phyloP scores from a whole-genome alignment of 2,329 filamentous ascomycete species.

The Reticulascus tulasneorum region DNA sequence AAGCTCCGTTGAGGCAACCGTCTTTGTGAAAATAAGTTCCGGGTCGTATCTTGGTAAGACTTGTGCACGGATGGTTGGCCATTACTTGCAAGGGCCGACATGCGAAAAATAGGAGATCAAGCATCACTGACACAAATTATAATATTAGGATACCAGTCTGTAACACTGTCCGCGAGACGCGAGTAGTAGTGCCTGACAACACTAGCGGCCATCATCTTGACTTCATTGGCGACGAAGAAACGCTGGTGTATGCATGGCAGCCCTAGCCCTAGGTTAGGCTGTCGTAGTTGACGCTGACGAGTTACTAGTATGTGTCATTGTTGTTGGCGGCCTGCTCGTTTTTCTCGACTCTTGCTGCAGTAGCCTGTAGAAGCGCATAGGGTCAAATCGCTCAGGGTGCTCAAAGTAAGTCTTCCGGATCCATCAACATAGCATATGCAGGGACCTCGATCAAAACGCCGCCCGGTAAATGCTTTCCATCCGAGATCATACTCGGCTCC shows the following conservation, averaged over 20 bases:
- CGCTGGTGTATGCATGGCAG: constrained; percentile 34
- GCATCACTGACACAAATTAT: too few species aligned
- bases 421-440: constrained; percentile 24
- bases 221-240: constrained; percentile 41
- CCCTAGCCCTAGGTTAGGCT: constrained; percentile 33
- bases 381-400: constrained; percentile 7
- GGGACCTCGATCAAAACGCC: constrained; percentile 39
- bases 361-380: constrained; percentile 3
- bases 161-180: too few species aligned
- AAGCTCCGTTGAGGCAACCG: too few species aligned
- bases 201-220: constrained; percentile 44
- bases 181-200: too few species aligned
- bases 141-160: too few species aligned
- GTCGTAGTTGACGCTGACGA: constrained; percentile 31
- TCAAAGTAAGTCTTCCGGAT: constrained; percentile 12
- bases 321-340: constrained; percentile 6
- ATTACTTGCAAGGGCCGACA: too few species aligned
- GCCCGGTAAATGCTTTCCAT: constrained; percentile 44
- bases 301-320: constrained; percentile 30
- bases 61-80: too few species aligned
- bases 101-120: too few species aligned
- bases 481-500: constrained; percentile 46
- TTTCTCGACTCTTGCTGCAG: background rate
- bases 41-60: too few species aligned
- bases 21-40: too few species aligned